A percentile compares a stretch with the other conserved stretches of the same genome.
phyloP scores from a whole-genome alignment of 2,329 filamentous ascomycete genomes.

The Neonectria coccinea region DNA sequence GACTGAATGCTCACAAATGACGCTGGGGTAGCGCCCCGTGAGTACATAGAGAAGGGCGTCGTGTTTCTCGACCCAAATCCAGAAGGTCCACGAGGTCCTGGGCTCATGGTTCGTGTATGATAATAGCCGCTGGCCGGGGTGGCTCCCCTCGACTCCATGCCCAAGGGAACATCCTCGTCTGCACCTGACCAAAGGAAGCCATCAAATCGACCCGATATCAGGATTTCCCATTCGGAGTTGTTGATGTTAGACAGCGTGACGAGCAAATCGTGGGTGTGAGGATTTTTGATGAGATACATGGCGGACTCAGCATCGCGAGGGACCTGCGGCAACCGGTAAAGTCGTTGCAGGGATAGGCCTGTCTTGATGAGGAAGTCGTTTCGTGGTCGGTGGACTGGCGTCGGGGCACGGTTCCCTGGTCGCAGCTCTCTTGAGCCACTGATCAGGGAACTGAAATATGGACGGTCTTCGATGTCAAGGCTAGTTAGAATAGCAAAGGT shows the following conservation, averaged over 20 bases:
- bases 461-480: conserved; percentile 79
- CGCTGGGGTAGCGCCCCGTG: conserved; percentile 67
- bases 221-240: conserved; percentile 94
- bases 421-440: conserved; percentile 69
- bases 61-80: conserved; percentile 59
- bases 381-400: conserved; percentile 73
- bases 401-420: conserved; percentile 72
- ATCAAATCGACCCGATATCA: conserved; percentile 93
- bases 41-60: conserved; percentile 64
- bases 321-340: conserved; percentile 79
- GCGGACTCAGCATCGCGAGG: conserved; percentile 89
- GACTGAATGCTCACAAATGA: conserved; percentile 71
- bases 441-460: conserved; percentile 85
- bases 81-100: conserved; percentile 55
- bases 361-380: conserved; percentile 81
- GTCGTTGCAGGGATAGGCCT: conserved; percentile 81
- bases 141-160: conserved; percentile 63
- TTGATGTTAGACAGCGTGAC: conserved; percentile 90
- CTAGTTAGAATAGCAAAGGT: conserved; percentile 94
- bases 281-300: conserved; percentile 87
- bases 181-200: conserved; percentile 95
- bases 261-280: conserved; percentile 84
- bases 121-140: conserved; percentile 66
- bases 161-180: conserved; percentile 67
- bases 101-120: conserved; percentile 53